Percentiles rank a stretch among this genome's conserved stretches.
These are phyloP conservation scores for Cardamine resedifolia DNA, from an alignment of 345 rosid genomes.

Conservation along the genomic window DNA sequence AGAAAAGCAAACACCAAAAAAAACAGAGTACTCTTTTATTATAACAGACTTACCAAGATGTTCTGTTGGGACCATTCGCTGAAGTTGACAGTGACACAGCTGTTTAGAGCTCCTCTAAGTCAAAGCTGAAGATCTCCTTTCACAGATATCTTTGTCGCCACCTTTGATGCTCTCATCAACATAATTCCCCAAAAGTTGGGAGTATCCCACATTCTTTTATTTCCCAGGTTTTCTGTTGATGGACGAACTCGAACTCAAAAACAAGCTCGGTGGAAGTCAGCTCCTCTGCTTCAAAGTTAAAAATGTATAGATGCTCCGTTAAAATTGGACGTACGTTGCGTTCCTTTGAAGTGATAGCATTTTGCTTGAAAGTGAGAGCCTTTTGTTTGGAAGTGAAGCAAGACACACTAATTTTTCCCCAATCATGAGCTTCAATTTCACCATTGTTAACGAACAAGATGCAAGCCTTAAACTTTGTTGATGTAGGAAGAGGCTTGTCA, in stretches of 20 bases:
- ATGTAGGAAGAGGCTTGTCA: neutral
- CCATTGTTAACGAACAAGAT: neutral
- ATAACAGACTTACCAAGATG: too few relatives aligned
- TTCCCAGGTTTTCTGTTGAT: neutral
- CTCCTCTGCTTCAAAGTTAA: neutral
- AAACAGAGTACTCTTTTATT: too few relatives aligned
- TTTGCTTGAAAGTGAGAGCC: neutral
- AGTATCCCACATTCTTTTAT: neutral
- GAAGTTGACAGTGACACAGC: too few relatives aligned
- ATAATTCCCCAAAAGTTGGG: neutral
- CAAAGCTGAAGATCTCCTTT: too few relatives aligned
- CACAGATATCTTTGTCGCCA: too few relatives aligned
- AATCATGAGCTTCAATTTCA: neutral
- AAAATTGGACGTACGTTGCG: neutral
- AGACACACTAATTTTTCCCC: fast-evolving
- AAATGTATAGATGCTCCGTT: neutral
- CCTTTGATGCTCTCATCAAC: too few relatives aligned
- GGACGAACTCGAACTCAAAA: neutral
- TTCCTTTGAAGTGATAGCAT: neutral
- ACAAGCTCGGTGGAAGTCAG: neutral
- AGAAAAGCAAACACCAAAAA: too few relatives aligned
- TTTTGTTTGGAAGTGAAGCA: neutral
- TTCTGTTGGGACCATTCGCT: too few relatives aligned
- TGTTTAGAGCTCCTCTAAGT: too few relatives aligned
- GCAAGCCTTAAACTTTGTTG: neutral